Conservation (phyloP, 129 eudicot species). For the Helianthus annuus region HanXRQr2.0-SUNRISE NC_035446.2:6103659-6104158, state of each 20-base stretch:
- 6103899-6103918: constrained; percentile 19
- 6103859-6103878: constrained; percentile 44
- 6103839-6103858: constrained; percentile 43
- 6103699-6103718: background rate
- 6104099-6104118: constrained; percentile 40
- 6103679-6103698: no score
- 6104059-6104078: constrained; percentile 47
- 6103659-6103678: background rate
- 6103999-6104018: constrained; percentile 36
- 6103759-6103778: background rate
- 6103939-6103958: background rate
- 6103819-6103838: constrained; percentile 55
- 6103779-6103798: constrained; percentile 17
- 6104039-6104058: constrained; percentile 58
- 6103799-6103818: constrained; percentile 60
- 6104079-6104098: constrained; percentile 39
- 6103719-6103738: no score
- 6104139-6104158: background rate
- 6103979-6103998: constrained; percentile 47
- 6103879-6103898: background rate
- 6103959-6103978: constrained; percentile 30
- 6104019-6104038: constrained; percentile 66
- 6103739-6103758: background rate
- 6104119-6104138: background rate
- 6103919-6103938: constrained; percentile 6